Percentiles rank a stretch among this genome's conserved stretches.
phyloP scores from a whole-genome alignment of 768 basidiomycete species.

The Hygrocybe punicea region DNA sequence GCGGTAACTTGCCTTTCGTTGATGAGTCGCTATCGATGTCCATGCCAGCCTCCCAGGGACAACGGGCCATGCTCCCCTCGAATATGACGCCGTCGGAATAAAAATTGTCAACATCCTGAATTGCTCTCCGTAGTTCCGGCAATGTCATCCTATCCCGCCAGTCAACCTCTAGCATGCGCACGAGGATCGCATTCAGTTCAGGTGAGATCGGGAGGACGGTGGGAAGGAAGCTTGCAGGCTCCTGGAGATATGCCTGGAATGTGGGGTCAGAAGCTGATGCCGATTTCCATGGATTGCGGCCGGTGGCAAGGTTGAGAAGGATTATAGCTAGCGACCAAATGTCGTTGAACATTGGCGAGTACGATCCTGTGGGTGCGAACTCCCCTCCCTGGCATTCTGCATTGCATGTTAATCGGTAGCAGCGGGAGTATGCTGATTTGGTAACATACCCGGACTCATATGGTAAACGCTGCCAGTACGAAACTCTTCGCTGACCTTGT shows the following conservation, averaged over 20 bases:
- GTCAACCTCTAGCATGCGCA: constrained; percentile 69
- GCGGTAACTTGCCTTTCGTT: constrained; percentile 42
- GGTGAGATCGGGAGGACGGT: constrained; percentile 77
- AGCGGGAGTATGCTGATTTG: constrained; percentile 2
- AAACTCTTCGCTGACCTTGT: constrained; percentile 81
- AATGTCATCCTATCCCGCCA: constrained; percentile 56
- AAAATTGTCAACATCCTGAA: constrained; percentile 58
- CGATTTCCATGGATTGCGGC: constrained; percentile 94
- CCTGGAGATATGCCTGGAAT: constrained; percentile 81
- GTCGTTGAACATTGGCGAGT: constrained; percentile 87
- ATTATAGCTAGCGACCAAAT: constrained; percentile 97
- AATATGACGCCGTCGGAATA: constrained; percentile 75
- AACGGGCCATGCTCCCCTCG: constrained; percentile 76
- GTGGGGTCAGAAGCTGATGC: constrained; percentile 80
- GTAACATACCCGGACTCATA: constrained; percentile 82
- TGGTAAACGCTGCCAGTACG: constrained; percentile 97
- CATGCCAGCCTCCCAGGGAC: constrained; percentile 72
- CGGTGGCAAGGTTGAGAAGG: constrained; percentile 91
- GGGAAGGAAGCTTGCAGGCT: constrained; percentile 77
- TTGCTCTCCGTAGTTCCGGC: constrained; percentile 51
- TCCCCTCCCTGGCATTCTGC: constrained; percentile 85
- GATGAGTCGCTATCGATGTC: constrained; percentile 58
- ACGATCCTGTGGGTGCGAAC: constrained; percentile 59
- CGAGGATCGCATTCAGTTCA: constrained; percentile 69
- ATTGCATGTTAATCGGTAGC: constrained; percentile 20